A percentile compares a stretch with the other conserved stretches of the same genome.
Conservation (phyloP, 192 early-diverging fungal species). For the Backusella circina region DNA sequence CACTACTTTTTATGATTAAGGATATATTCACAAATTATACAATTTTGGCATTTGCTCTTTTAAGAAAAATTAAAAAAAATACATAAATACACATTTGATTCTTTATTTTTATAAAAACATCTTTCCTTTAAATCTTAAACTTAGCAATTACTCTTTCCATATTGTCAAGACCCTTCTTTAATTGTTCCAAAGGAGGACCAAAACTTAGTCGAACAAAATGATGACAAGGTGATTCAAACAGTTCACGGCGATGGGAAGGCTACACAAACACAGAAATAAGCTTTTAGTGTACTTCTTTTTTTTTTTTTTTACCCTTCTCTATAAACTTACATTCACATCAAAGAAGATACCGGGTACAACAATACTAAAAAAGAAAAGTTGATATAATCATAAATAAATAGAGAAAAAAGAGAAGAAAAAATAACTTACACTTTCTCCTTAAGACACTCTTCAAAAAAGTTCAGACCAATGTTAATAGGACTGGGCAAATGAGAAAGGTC, state of each 20-base stretch:
- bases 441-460: constrained; percentile 49
- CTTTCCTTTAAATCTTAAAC: neutral
- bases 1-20: constrained; percentile 95
- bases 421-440: constrained; percentile 49
- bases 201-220: constrained; percentile 48
- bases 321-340: constrained; percentile 45
- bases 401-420: neutral
- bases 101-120: neutral
- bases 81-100: neutral
- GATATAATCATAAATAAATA: neutral
- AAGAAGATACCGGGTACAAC: constrained; percentile 49
- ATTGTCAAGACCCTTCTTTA: constrained; percentile 40
- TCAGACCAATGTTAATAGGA: constrained; percentile 46
- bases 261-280: neutral
- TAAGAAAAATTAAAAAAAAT: constrained; percentile 20
- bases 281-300: neutral
- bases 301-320: neutral
- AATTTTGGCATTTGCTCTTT: constrained; percentile 54
- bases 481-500: constrained; percentile 36
- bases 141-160: constrained; percentile 31
- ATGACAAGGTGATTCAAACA: constrained; percentile 46
- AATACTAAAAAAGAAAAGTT: neutral
- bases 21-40: constrained; percentile 84
- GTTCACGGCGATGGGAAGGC: constrained; percentile 48
- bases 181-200: constrained; percentile 48